A percentile compares a stretch with the other conserved stretches of the same genome.
Conservation (phyloP, 2,329 filamentous ascomycete species). For the Scytalidium sp. region DNA sequence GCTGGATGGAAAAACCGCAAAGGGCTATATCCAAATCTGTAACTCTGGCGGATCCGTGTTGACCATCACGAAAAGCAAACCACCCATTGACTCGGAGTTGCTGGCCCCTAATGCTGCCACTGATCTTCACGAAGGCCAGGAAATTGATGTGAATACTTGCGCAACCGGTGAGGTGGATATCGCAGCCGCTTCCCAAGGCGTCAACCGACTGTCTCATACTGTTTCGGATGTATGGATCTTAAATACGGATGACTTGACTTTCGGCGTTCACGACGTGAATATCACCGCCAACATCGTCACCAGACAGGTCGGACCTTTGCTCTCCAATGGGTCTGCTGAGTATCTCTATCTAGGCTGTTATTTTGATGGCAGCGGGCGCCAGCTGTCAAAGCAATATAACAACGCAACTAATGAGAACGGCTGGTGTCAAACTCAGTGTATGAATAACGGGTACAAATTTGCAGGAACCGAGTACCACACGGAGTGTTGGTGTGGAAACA, state of each 20-base stretch:
- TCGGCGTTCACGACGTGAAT: constrained; percentile 34
- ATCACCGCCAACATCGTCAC: constrained; percentile 31
- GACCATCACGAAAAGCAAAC: constrained; percentile 36
- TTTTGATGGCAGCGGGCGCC: constrained; percentile 32
- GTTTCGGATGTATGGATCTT: constrained; percentile 34
- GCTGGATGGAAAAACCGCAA: constrained; percentile 24
- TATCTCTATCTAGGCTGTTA: constrained; percentile 38
- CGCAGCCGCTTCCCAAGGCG: constrained; percentile 26
- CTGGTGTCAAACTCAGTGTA: constrained; percentile 29
- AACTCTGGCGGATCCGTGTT: constrained; percentile 34
- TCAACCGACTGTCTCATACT: constrained; percentile 26
- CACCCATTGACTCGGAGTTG: constrained; percentile 29
- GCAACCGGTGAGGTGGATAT: constrained; percentile 30
- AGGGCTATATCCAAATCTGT: constrained; percentile 31
- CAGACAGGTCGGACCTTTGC: constrained; percentile 33
- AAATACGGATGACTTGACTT: constrained; percentile 38
- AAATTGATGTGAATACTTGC: constrained; percentile 28
- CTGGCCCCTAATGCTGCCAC: constrained; percentile 28
- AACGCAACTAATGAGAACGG: constrained; percentile 30
- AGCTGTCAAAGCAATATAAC: constrained; percentile 27
- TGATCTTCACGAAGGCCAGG: constrained; percentile 32
- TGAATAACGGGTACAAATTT: constrained; percentile 27
- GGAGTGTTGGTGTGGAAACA: constrained; percentile 30
- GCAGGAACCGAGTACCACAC: constrained; percentile 32
- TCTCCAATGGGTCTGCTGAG: constrained; percentile 25